Base-by-base conservation (phyloP, 2,329 filamentous ascomycete species). In the Cyphellophora attinorum region DNA sequence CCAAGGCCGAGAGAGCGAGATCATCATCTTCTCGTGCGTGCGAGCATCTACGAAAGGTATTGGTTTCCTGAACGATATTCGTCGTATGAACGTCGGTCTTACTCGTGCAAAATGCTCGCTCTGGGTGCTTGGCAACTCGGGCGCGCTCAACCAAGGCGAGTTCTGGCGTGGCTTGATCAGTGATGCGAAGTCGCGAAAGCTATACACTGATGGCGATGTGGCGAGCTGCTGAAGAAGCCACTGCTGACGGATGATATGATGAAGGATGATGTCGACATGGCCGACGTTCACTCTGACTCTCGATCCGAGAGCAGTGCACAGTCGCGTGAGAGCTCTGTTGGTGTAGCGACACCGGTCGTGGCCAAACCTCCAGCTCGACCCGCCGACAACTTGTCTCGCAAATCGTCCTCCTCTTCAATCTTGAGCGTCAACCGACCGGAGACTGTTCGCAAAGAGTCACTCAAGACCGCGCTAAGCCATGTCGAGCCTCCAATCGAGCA, bases 1-100 rank as follows among this genome's bases (percentile, higher is more conserved):
- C 58, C 86, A 98, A 58, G 91, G 91, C 43, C 79, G 93, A 47
- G 91, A 98, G 60, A 91, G 86, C 52, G 91, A 98, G 54, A 81
- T 98, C 44, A 96, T 98, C 58, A 96, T 98, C 45, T 98, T 98
- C 65, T 96, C 91, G 27, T 98, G 93, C 58, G 91, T 98, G 41
- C 80, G 91, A 63, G 89, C 91, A 14, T 89, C 82, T 18, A 76
- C 84, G n/a, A 83, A 81, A 5, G 86, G 89, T 51, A 94, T 98
- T 53, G 91, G 91, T 70, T 98, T 98, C 75, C 81, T 98, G 73
- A 83, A 85, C 35, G 91, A 98, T 57, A 94, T 98, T 53, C 79
- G 91, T 39, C 89, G 91, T 70, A 96, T 98, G 93, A 98, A 98
- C 59, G 91, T 98, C 52, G 91, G 91, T 64, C 69, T 98, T 40